phyloP scores from a whole-genome alignment of 1,139 yeast species.

The Yamadazyma sp. region DNA sequence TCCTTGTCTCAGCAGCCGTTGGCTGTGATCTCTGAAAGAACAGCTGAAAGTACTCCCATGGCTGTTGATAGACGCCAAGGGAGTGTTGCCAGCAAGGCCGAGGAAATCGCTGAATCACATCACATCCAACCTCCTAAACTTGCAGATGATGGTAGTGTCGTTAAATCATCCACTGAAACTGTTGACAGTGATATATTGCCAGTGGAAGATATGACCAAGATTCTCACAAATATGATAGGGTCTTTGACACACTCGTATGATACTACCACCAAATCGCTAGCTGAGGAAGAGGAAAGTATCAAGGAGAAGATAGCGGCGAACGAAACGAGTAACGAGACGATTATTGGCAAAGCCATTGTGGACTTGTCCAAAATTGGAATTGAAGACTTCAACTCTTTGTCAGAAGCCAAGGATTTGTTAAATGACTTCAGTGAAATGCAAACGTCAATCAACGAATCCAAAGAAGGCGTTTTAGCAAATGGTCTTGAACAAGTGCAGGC shows the following conservation, averaged over 20 bases:
- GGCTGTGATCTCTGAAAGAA: conserved; percentile 40
- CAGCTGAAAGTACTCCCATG: conserved; percentile 34
- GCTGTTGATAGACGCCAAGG: conserved; percentile 6
- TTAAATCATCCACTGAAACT: conserved; percentile 9
- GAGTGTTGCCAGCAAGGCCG: conserved; percentile 1
- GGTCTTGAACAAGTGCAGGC: conserved; percentile 33
- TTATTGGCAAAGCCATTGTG: conserved; percentile 18
- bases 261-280: conserved; percentile 23
- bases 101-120: conserved; percentile 14
- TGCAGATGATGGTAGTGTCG: conserved; percentile 30
- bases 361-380: conserved; percentile 24
- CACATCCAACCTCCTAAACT: conserved; percentile 38
- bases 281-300: conserved; percentile 17
- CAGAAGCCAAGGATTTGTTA: conserved; percentile 29
- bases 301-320: conserved; percentile 9
- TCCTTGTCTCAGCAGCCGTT: conserved; percentile 27
- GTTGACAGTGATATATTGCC: conserved; percentile 7
- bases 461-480: conserved; percentile 33
- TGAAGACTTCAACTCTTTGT: conserved; percentile 23
- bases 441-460: conserved; percentile 31
- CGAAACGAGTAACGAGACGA: conserved; percentile 20
- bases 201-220: conserved; percentile 6
- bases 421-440: conserved; percentile 19
- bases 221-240: conserved; percentile 30
- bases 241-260: conserved; percentile 45